A percentile compares a stretch with the other conserved stretches of the same genome.
Conservation (phyloP, 116 monocot genomes). For the Phalaenopsis hybrid region DNA sequence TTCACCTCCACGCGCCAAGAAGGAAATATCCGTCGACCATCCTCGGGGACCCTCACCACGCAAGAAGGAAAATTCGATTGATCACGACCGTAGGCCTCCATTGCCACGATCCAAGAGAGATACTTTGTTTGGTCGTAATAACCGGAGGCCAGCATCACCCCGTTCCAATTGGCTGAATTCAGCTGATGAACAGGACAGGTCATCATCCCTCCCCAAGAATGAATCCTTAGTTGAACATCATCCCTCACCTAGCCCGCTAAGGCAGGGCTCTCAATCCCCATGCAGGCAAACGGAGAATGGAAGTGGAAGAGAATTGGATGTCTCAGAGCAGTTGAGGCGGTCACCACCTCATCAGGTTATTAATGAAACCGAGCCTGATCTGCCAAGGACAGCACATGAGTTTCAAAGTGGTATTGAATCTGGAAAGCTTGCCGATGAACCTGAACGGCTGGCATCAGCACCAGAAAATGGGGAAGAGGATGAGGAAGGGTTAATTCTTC, state of each 20-base stretch:
- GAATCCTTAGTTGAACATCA: neutral
- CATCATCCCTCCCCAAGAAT: neutral
- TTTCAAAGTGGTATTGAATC: neutral
- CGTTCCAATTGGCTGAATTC: neutral
- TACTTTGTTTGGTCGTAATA: neutral
- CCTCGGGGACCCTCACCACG: neutral
- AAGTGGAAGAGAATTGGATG: neutral
- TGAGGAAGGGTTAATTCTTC: slow-evolving; percentile 50
- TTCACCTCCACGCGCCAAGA: neutral
- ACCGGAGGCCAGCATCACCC: neutral
- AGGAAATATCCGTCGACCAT: neutral
- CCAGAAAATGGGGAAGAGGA: slow-evolving; percentile 28
- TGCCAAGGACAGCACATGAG: neutral
- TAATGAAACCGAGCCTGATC: neutral
- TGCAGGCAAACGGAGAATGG: neutral
- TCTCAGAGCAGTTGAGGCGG: neutral
- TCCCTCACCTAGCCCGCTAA: neutral
- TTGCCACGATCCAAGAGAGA: neutral
- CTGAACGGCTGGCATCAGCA: neutral
- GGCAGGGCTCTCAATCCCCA: slow-evolving; percentile 10
- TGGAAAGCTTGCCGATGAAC: neutral
- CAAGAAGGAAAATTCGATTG: neutral
- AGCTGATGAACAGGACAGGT: neutral
- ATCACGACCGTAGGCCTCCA: neutral
- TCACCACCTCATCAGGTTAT: neutral